Conservation (phyloP, 2,329 filamentous ascomycete species). For the Raffaelea ambrosiae region DNA sequence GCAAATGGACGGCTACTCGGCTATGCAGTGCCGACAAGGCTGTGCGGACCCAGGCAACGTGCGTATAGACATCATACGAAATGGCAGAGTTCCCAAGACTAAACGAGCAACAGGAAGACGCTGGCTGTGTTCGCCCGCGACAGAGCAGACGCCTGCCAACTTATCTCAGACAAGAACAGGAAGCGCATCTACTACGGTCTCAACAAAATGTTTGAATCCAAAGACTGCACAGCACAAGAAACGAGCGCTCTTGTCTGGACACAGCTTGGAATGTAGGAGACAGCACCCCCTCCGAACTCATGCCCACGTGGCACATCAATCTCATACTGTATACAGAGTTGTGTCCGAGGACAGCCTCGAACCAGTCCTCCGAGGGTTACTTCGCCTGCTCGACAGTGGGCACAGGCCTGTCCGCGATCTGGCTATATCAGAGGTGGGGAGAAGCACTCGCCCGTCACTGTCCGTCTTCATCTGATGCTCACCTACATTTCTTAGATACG, state of each 20-base stretch:
- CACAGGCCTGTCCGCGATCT: slow-evolving; percentile 8
- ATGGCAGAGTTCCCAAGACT: neutral
- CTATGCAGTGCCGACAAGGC: slow-evolving; percentile 9
- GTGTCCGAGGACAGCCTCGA: slow-evolving; percentile 10
- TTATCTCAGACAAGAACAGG: slow-evolving; percentile 1
- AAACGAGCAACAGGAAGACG: slow-evolving; percentile 6
- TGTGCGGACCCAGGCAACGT: slow-evolving; percentile 12
- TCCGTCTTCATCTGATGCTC: too few relatives aligned
- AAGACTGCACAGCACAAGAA: slow-evolving; percentile 9
- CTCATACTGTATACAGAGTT: neutral
- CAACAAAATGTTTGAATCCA: slow-evolving; percentile 4
- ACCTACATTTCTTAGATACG: slow-evolving; percentile 42
- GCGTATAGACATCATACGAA: neutral
- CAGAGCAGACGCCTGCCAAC: neutral
- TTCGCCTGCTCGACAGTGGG: slow-evolving; percentile 7
- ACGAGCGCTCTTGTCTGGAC: slow-evolving; percentile 10
- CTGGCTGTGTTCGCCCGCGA: slow-evolving; percentile 6
- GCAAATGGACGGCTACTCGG: slow-evolving; percentile 8
- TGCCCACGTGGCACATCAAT: too few relatives aligned
- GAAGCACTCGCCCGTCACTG: neutral
- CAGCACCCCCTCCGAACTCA: too few relatives aligned
- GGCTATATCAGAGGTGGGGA: slow-evolving; percentile 9
- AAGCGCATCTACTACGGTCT: slow-evolving; percentile 8
- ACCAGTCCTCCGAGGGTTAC: slow-evolving; percentile 10
- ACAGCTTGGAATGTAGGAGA: slow-evolving; percentile 12